Evolutionary conservation across 2,329 filamentous ascomycete genomes (phyloP), one percentile per base, ranked within the genome.

Genomic region (Cryphonectria carpinicola): DNA sequence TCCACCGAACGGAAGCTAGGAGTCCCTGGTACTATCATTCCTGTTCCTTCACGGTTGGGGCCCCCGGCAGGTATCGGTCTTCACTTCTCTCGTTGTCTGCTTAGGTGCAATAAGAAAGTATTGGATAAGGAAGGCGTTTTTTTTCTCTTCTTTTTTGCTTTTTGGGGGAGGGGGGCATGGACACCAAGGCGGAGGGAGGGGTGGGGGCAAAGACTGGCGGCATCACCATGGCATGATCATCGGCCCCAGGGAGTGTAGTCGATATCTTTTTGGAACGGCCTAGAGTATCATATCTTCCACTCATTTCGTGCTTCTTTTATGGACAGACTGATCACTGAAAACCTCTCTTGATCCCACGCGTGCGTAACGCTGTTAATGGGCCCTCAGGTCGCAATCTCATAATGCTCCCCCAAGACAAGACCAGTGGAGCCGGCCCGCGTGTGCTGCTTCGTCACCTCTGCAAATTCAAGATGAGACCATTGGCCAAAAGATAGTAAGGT

Each of bases 61-160:
- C 32, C 54, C 32, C 54, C 43, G 35, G 66, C 60, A n/a, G 56
- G 56, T 41, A 54, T 68, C n/a, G 25, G 66, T 64, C 14, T 67
- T 66, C 46, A 49, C 46, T 66, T 64, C 65, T 49, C 37, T 68
- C 28, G 5, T 69, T 17, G 65, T 68, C 25, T 64, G 22, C 39
- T 35, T 37, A 49, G 68, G 52, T 70, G 39, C 56, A 56, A 43
- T 54, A 63, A 37, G 58, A 39, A 39, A 28, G 17, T 64, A 35
- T 70, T 71, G 70, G 70, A 67, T 67, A 65, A 58, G 70, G 70
- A 65, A 58, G 70, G 70, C 58, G 58, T 58, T 70, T 52, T 67
- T 14, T 37, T 35, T n/a, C n/a, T n/a, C n/a, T n/a, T 46, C 17
- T 32, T 25, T 68, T 62, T 41, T 37, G 32, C 32, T 62, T 37